Evolutionary conservation across 1,284 basidiomycete species (phyloP).

Genomic region (Dichomitus squalens): DNA sequence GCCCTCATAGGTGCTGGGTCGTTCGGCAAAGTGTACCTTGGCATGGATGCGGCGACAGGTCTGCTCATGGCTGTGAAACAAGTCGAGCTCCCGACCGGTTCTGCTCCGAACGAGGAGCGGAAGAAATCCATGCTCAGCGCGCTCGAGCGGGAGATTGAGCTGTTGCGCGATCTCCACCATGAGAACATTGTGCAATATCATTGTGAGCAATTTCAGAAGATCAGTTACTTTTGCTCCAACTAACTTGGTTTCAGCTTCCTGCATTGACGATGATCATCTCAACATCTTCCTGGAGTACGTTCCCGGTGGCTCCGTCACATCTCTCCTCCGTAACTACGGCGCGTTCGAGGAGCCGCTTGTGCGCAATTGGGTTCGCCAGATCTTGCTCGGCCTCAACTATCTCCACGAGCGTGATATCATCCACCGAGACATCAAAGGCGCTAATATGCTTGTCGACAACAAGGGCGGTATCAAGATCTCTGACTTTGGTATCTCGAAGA

Average conservation of each 20-base stretch:
- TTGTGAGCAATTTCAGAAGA: conserved; percentile 51
- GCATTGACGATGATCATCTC: conserved; percentile 84
- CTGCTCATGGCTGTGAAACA: conserved; percentile 99
- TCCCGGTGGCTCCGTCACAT: conserved; percentile 95
- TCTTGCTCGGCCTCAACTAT: conserved; percentile 89
- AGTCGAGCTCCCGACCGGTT: conserved; percentile 90
- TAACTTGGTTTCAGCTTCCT: conserved; percentile 64
- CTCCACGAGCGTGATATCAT: conserved; percentile 95
- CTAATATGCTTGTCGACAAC: conserved; percentile 98
- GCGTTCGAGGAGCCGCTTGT: conserved; percentile 96
- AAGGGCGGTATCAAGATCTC: conserved; percentile 98
- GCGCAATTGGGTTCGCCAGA: conserved; percentile 94
- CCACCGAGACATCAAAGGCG: conserved; percentile 98
- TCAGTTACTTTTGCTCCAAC: not conserved
- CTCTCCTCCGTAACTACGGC: conserved; percentile 91
- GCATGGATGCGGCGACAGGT: conserved; percentile 95
- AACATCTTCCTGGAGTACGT: conserved; percentile 99
- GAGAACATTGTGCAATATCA: conserved; percentile 98
- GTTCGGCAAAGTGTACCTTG: conserved; percentile 94
- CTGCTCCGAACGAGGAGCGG: conserved; percentile 88
- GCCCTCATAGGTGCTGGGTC: conserved; percentile 97
- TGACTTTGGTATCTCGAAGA: conserved; percentile 99
- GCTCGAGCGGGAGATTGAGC: conserved; percentile 94
- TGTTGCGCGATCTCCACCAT: conserved; percentile 94
- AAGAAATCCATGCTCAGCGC: conserved; percentile 96